Evolutionary conservation across 257 asterid species (phyloP), one percentile per base, ranked within the genome.

Genomic region (Primulina huaijiensis): DNA sequence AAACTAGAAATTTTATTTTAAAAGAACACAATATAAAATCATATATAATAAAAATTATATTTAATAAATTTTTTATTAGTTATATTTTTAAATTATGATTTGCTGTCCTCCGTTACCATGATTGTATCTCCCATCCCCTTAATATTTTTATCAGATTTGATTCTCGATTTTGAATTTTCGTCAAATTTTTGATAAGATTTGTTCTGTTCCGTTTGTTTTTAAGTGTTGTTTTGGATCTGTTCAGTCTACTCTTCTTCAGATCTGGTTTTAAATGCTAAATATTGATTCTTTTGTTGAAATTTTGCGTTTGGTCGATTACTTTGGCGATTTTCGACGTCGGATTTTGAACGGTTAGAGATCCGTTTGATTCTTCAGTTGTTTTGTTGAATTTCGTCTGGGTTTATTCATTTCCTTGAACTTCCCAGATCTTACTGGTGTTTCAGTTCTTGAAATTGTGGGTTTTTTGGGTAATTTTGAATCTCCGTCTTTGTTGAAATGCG

Each of bases 211-310:
- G 76, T 60, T 72, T 43, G 55, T 20, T 62, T 64, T 20, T 68
- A 10, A 52, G 79, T 78, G 62, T 67, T 37, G 40, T 68, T 8
- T 69, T 78, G 78, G 87, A 81, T 81, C 87, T 80, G 85, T 65
- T 25, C 55, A 14, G n/a, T 67, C 75, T 3, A 21, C 6, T 3
- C 55, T 12, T 43, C 55, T 31, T 67, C 83, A 85, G 98, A 92
- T 92, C 96, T 84, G 82, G 75, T 78, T 71, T 62, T 5, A 33
- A 59, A 40, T 65, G 61, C 23, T n/a, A 62, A 81, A 80, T 78
- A 68, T 75, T 72, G 70, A 66, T 69, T 53, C 77, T 85, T 84
- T 78, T 40, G 56, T 23, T 12, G 74, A 12, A 43, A 3, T 74
- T 69, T 33, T 64, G 0, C 27, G 9, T 73, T 58, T 21, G 40